phyloP scores from a whole-genome alignment of 371 early-diverging fungal species.

The Mucor indicus region DNA sequence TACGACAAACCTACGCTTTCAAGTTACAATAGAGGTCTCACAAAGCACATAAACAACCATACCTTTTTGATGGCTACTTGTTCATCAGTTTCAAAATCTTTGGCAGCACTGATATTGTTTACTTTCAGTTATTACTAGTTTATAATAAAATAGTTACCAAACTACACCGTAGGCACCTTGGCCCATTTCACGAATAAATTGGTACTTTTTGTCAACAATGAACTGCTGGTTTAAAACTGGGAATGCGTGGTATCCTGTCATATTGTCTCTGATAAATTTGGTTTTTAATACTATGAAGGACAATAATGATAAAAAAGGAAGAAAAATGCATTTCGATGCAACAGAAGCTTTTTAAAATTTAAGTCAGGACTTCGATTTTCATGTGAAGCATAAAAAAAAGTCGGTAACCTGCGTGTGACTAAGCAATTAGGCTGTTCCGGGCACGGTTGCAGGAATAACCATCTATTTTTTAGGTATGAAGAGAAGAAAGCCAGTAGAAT shows the following conservation, averaged over 20 bases:
- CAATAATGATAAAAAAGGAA: not conserved
- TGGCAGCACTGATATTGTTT: constrained; percentile 87
- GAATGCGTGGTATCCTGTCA: constrained; percentile 55
- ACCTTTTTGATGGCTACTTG: constrained; percentile 94
- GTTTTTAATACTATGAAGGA: not conserved
- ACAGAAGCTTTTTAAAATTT: too few relatives aligned
- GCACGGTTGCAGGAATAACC: too few relatives aligned
- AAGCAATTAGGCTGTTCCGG: too few relatives aligned
- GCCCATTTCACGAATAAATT: constrained; percentile 84
- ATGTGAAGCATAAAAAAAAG: too few relatives aligned
- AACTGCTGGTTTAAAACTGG: constrained; percentile 71
- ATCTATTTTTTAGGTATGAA: too few relatives aligned
- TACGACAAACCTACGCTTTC: constrained; percentile 48
- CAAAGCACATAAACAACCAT: not conserved
- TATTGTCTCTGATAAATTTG: too few relatives aligned
- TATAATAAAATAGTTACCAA: constrained; percentile 70
- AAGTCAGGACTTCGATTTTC: too few relatives aligned
- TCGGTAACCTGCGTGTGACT: too few relatives aligned
- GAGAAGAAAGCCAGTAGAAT: too few relatives aligned
- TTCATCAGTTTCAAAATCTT: constrained; percentile 73
- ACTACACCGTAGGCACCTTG: constrained; percentile 93
- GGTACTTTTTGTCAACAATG: constrained; percentile 73
- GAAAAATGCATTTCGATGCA: too few relatives aligned
- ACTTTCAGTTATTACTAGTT: too few relatives aligned
- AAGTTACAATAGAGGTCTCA: too few relatives aligned